phyloP scores from a whole-genome alignment of 1,284 basidiomycete species.

The Fomitiporia mediterranea region DNA sequence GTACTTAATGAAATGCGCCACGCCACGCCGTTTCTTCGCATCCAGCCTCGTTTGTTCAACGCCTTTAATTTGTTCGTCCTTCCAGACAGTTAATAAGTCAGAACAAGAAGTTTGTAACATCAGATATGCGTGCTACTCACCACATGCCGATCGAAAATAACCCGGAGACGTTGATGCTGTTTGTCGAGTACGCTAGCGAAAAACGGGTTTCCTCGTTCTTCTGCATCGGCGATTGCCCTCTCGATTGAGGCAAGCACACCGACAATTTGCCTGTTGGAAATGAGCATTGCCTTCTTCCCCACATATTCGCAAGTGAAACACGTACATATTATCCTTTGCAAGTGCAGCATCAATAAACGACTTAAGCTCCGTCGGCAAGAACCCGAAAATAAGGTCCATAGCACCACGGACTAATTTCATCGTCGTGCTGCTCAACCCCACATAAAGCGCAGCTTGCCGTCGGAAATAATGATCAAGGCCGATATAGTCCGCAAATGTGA shows the following conservation, averaged over 20 bases:
- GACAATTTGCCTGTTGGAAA: slow-evolving; percentile 66
- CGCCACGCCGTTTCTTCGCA: slow-evolving; percentile 88
- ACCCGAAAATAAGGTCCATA: slow-evolving; percentile 95
- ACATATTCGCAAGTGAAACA: slow-evolving; percentile 18
- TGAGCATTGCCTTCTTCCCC: too few species aligned
- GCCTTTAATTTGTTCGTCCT: slow-evolving; percentile 86
- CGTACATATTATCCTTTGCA: slow-evolving; percentile 75
- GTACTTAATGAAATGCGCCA: slow-evolving; percentile 89
- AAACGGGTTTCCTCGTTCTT: slow-evolving; percentile 75
- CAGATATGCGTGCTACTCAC: slow-evolving; percentile 52
- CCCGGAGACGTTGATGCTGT: slow-evolving; percentile 73
- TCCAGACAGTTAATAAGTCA: background rate
- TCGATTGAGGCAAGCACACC: slow-evolving; percentile 83
- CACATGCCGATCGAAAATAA: slow-evolving; percentile 71
- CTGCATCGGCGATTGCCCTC: slow-evolving; percentile 71
- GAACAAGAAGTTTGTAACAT: background rate
- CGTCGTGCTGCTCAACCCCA: slow-evolving; percentile 64
- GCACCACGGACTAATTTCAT: slow-evolving; percentile 80
- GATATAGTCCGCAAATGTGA: slow-evolving; percentile 97
- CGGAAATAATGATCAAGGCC: slow-evolving; percentile 92
- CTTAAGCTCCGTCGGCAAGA: slow-evolving; percentile 81
- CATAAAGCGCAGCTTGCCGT: slow-evolving; percentile 77
- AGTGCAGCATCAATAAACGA: slow-evolving; percentile 80
- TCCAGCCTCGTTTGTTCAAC: slow-evolving; percentile 90
- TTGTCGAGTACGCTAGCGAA: slow-evolving; percentile 73